Percentiles rank a stretch among this genome's conserved stretches.
These are phyloP conservation scores for Naganishia vaughanmartiniae DNA, from an alignment of 768 basidiomycete species.

Conservation along the genomic window DNA sequence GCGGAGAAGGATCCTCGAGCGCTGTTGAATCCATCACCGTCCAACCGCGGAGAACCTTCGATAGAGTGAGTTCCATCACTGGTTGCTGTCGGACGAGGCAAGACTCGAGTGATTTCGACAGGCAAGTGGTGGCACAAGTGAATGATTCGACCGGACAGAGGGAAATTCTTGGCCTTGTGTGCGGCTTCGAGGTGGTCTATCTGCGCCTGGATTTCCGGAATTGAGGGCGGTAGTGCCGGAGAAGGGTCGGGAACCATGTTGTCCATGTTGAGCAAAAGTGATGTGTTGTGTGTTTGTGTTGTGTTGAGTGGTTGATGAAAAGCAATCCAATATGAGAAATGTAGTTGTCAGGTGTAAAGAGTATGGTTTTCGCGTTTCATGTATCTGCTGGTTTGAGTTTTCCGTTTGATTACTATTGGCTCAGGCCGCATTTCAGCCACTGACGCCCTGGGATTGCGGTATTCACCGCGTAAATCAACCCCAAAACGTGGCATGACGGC, in stretches of 20 bases:
- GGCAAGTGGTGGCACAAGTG: constrained; percentile 91
- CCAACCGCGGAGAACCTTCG: constrained; percentile 41
- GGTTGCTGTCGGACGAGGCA: constrained; percentile 34
- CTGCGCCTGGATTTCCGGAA: constrained; percentile 68
- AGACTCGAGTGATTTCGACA: constrained; percentile 61
- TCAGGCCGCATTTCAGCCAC: not conserved
- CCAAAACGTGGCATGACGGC: not conserved
- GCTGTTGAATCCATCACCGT: constrained; percentile 13
- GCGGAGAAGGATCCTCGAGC: constrained; percentile 19
- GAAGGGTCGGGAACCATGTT: constrained; percentile 52
- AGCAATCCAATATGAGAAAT: not conserved
- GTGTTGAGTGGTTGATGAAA: not conserved
- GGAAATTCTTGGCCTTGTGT: constrained; percentile 66
- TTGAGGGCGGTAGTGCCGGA: constrained; percentile 44
- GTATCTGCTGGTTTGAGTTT: not conserved
- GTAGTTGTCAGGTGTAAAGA: not conserved
- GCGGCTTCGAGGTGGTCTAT: constrained; percentile 70
- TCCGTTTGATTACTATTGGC: not conserved
- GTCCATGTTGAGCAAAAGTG: constrained; percentile 40
- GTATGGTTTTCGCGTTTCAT: not conserved
- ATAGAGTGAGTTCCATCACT: constrained; percentile 33
- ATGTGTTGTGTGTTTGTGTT: not conserved
- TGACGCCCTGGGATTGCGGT: not conserved
- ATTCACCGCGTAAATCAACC: not conserved
- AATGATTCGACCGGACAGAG: constrained; percentile 81